Evolutionary conservation across 2,329 filamentous ascomycete species (phyloP).

Genomic region (Pseudogymnoascus sp.): DNA sequence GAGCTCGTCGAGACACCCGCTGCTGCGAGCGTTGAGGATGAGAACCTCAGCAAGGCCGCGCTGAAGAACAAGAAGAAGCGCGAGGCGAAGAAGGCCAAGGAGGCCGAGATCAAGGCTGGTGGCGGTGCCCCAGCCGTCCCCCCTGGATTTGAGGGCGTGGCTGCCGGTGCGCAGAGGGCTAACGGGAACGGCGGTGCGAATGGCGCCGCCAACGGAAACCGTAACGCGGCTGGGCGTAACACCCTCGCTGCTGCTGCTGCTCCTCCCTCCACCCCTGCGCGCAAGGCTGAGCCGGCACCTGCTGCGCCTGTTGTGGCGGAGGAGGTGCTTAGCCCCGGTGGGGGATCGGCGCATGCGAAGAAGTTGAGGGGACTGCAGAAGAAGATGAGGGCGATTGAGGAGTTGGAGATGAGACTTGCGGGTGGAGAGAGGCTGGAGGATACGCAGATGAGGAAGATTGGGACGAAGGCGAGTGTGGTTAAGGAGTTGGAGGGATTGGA

Average conservation of each 20-base stretch:
- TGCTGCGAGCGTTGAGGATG: slow-evolving; percentile 54
- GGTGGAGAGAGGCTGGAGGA: slow-evolving; percentile 95
- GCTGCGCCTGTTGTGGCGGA: slow-evolving; percentile 31
- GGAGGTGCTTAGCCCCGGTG: slow-evolving; percentile 44
- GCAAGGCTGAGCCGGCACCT: slow-evolving; percentile 26
- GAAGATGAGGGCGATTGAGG: slow-evolving; percentile 96
- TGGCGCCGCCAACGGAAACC: slow-evolving; percentile 22
- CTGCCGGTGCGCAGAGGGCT: slow-evolving; percentile 34
- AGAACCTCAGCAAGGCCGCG: slow-evolving; percentile 71
- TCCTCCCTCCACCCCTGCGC: too few species aligned
- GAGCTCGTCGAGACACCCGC: slow-evolving; percentile 62
- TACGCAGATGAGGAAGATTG: slow-evolving; percentile 49
- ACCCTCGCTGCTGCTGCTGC: slow-evolving; percentile 28
- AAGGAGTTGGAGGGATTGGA: too few species aligned
- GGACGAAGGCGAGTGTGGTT: too few species aligned
- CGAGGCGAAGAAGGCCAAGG: slow-evolving; percentile 83
- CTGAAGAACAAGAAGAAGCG: slow-evolving; percentile 99
- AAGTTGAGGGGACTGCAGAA: slow-evolving; percentile 90
- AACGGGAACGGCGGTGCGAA: slow-evolving; percentile 24
- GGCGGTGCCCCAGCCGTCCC: slow-evolving; percentile 27
- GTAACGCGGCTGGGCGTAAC: not conserved
- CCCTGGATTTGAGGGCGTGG: slow-evolving; percentile 37
- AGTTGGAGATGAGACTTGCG: slow-evolving; percentile 92
- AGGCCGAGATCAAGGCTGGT: slow-evolving; percentile 55
- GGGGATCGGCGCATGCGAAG: slow-evolving; percentile 74